Conservation (phyloP, 1,139 yeast genomes). For the Kurtzmaniella quercitrusa region DNA sequence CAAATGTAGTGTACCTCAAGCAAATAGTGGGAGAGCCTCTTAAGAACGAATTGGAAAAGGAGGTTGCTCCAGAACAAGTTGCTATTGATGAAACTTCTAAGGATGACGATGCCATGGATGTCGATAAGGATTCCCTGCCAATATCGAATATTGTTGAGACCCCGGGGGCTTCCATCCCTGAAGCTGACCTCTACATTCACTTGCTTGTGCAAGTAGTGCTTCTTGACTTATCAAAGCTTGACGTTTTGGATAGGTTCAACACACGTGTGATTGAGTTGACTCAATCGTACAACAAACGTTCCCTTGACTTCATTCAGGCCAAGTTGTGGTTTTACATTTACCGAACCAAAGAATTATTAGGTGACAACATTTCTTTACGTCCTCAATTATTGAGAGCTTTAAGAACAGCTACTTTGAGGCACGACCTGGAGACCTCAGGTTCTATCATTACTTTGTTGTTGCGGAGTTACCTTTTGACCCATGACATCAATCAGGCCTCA, state of each 20-base stretch:
- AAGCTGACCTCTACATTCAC: constrained; percentile 76
- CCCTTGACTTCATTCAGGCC: constrained; percentile 82
- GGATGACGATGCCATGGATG: constrained; percentile 21
- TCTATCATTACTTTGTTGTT: constrained; percentile 77
- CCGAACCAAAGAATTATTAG: constrained; percentile 68
- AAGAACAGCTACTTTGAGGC: constrained; percentile 87
- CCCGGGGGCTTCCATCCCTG: constrained; percentile 50
- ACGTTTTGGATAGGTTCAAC: constrained; percentile 51
- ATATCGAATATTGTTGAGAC: constrained; percentile 9
- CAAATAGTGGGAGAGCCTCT: constrained; percentile 23
- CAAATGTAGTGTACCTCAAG: constrained; percentile 42
- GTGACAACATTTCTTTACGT: constrained; percentile 60
- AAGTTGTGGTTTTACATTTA: constrained; percentile 91
- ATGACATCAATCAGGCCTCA: constrained; percentile 84
- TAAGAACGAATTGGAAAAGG: neutral
- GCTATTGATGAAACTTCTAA: constrained; percentile 20
- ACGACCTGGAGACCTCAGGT: constrained; percentile 89
- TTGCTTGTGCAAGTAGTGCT: constrained; percentile 73
- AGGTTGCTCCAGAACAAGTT: constrained; percentile 3
- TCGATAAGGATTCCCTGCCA: constrained; percentile 5
- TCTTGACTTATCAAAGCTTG: constrained; percentile 56
- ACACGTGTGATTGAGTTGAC: constrained; percentile 51
- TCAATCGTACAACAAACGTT: constrained; percentile 68
- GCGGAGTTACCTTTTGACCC: constrained; percentile 72
- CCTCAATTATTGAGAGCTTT: constrained; percentile 68